Evolutionary conservation across 371 early-diverging fungal species (phyloP).

Genomic region (Hamiltosporidium tvaerminnensis): DNA sequence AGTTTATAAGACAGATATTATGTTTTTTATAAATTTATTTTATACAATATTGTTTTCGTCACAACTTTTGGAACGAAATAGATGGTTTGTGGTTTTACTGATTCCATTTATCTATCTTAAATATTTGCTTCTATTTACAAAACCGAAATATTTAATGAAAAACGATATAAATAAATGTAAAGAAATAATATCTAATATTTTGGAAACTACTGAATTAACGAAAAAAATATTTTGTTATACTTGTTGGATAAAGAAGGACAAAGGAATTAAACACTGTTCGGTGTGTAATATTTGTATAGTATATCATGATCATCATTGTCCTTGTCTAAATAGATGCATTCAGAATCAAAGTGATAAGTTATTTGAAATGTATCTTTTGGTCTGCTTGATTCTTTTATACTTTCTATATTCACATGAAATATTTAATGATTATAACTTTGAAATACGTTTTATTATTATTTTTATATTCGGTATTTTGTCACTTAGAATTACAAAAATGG

Average conservation of each 20-base stretch:
- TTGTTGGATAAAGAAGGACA: conserved; percentile 12
- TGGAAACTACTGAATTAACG: conserved; percentile 8
- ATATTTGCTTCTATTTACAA: not conserved
- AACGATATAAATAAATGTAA: not conserved
- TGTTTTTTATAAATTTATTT: conserved; percentile 12
- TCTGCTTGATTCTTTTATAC: no score
- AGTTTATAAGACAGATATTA: conserved; percentile 5
- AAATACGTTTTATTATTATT: no score
- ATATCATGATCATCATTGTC: conserved; percentile 22
- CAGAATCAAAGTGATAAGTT: no score
- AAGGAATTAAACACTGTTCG: conserved; percentile 17
- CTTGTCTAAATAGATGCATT: conserved; percentile 23
- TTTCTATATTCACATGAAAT: no score
- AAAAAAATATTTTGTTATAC: conserved; percentile 21
- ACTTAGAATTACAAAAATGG: no score
- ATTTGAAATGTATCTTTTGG: no score
- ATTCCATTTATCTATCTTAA: not conserved
- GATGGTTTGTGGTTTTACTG: not conserved
- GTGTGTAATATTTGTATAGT: conserved; percentile 19
- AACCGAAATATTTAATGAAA: not conserved
- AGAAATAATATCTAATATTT: conserved; percentile 4
- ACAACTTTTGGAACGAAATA: conserved; percentile 1
- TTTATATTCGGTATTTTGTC: no score
- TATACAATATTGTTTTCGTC: conserved; percentile 8
- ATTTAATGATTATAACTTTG: no score